Percentiles rank a stretch among this genome's conserved stretches.
Conservation (phyloP, 2,329 filamentous ascomycete genomes). For the Didymella segeticola region DNA sequence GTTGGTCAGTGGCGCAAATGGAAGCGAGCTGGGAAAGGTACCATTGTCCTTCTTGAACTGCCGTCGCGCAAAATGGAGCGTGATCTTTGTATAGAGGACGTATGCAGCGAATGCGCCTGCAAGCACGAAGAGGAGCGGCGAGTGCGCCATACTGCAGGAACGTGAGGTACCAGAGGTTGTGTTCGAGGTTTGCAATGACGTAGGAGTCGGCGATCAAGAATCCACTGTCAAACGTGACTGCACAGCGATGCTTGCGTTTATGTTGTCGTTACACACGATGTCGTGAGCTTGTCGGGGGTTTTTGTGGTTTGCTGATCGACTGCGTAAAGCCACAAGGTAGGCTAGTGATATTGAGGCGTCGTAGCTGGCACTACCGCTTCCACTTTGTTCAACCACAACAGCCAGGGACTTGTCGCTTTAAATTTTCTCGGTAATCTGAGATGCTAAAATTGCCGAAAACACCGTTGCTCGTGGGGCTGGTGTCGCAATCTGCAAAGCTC, state of each 20-base stretch:
- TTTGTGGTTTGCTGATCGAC: background rate
- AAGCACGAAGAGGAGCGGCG: constrained; percentile 38
- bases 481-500: background rate
- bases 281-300: background rate
- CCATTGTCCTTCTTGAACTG: constrained; percentile 51
- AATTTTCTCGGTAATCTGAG: background rate
- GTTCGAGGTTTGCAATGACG: background rate
- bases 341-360: background rate
- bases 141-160: constrained; percentile 28
- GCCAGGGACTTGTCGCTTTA: background rate
- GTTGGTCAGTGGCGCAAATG: background rate
- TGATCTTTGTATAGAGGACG: constrained; percentile 42
- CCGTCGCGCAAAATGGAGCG: constrained; percentile 46
- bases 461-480: background rate
- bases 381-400: background rate
- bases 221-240: background rate
- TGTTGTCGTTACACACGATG: background rate
- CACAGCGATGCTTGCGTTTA: background rate
- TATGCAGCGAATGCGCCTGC: constrained; percentile 44
- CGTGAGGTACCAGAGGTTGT: background rate
- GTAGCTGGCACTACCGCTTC: background rate
- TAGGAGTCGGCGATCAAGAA: background rate
- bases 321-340: background rate
- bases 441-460: background rate
- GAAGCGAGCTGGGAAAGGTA: background rate